Evolutionary conservation across 768 basidiomycete species (phyloP).

Genomic region (Kwoniella bestiolae): DNA sequence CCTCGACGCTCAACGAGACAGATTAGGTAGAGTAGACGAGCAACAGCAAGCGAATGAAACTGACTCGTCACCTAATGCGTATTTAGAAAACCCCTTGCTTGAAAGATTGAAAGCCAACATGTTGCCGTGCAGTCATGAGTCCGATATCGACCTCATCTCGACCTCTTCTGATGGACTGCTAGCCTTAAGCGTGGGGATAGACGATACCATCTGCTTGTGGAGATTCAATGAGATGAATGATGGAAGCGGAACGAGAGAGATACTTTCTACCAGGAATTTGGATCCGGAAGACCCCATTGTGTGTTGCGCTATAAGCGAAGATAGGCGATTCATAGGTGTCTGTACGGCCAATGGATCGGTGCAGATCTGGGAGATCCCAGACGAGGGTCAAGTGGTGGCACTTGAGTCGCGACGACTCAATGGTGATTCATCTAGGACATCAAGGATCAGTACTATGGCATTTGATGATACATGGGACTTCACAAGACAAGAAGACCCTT

Average conservation of each 20-base stretch:
- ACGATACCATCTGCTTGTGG: conserved; percentile 79
- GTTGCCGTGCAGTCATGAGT: conserved; percentile 76
- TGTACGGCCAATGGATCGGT: conserved; percentile 9
- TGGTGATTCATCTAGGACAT: not conserved
- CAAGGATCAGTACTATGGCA: conserved; percentile 3
- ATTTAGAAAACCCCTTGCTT: conserved; percentile 19
- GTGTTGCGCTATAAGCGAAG: conserved; percentile 10
- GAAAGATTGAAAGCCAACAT: conserved; percentile 65
- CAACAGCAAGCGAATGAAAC: conserved; percentile 14
- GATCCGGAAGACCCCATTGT: conserved; percentile 27
- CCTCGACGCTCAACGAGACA: conserved; percentile 73
- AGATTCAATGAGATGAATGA: conserved; percentile 57
- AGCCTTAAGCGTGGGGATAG: conserved; percentile 73
- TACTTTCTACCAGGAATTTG: not conserved
- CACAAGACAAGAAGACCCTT: conserved; percentile 13
- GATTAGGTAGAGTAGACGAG: conserved; percentile 49
- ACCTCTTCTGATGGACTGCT: conserved; percentile 70
- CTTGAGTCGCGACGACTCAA: not conserved
- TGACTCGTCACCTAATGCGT: not conserved
- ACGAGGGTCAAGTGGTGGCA: conserved; percentile 5
- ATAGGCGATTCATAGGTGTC: conserved; percentile 12
- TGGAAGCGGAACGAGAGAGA: conserved; percentile 37
- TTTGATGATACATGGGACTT: conserved; percentile 4
- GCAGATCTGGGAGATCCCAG: conserved; percentile 13
- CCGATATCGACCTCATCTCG: conserved; percentile 81